Base-by-base conservation (phyloP, 1,139 yeast species). In the Yarrowia galli region DNA sequence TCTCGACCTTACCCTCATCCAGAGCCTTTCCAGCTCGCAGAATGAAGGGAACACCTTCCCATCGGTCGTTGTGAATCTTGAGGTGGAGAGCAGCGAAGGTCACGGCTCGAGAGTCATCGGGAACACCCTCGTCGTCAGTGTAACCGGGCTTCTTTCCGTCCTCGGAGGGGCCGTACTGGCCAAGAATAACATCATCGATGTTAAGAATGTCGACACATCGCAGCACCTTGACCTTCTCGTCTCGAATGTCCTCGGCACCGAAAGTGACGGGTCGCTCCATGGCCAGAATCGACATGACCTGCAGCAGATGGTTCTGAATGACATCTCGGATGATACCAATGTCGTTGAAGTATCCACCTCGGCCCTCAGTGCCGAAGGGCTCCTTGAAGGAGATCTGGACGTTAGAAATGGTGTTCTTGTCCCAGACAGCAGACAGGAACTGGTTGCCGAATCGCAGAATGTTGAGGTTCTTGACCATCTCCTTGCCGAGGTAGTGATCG, bases 41-140 rank as follows among this genome's bases (percentile, higher is more conserved):
- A 67, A 95, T 89, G 76, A 95, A 87, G 68, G 99, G 99, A 65
- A 95, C 98, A 74, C 98, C 98, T 72, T 90, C 95, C 99, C 99
- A 95, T 78, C 98, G 87, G 79, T 93, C 98, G 79, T 92, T 96
- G 75, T 88, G 83, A 77, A 95, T 91, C 71, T 87, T 82, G 72
- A 93, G 77, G 23, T 89, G 86, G 71, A 95, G 77, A 6, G 98
- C 98, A 20, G 98, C 98, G 79, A 86, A 95, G 3, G 99, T 95
- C 68, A 92, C 92, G 76, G 97, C 91, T 77, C 89, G 90, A 68
- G 97, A 91, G 71, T 84, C 88, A 61, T 84, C 81, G 71, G 87
- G 83, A 69, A 96, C 98, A n/a, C 98, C 91, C 54, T 89, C 91
- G 78, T 96, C 99, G 77, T 96, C 99, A 72, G 89, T 79, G 80